These are phyloP conservation scores for Verticillium albo-atrum DNA, from an alignment of 2,329 filamentous ascomycete species.

Conservation along the genomic window DNA sequence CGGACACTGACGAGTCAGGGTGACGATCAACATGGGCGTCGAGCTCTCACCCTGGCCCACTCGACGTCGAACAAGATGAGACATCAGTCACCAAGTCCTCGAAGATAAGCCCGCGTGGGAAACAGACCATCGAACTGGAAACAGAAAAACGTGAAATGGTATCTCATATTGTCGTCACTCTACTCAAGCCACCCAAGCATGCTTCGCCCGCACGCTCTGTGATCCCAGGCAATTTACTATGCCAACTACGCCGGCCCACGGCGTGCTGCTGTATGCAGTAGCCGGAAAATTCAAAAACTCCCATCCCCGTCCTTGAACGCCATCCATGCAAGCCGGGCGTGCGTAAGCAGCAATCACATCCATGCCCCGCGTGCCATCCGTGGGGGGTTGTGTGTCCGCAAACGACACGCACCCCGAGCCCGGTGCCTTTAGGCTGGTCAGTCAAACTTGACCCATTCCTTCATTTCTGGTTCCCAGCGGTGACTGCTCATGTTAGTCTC, in stretches of 20 bases:
- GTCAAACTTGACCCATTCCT: constrained; percentile 51
- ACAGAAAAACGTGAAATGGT: neutral
- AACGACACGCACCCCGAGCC: neutral
- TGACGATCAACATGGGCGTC: neutral
- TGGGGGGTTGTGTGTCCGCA: neutral
- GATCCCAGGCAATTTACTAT: neutral
- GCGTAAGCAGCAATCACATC: neutral
- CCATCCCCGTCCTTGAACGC: neutral
- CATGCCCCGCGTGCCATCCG: neutral
- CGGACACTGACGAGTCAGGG: neutral
- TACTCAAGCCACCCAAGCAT: neutral
- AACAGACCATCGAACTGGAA: neutral
- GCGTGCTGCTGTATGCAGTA: too few species aligned
- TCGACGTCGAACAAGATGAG: neutral
- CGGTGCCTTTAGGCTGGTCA: neutral
- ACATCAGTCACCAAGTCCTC: neutral
- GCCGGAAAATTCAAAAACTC: neutral
- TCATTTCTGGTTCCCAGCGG: constrained; percentile 51
- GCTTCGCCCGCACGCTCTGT: neutral
- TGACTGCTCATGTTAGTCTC: constrained; percentile 41
- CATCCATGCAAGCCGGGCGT: neutral
- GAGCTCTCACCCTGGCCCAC: neutral
- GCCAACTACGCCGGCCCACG: too few species aligned
- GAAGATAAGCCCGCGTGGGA: neutral
- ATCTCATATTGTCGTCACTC: neutral